Percentiles rank a stretch among this genome's conserved stretches.
These are phyloP conservation scores for Lupinus albus DNA, from an alignment of 306 rosid genomes.

Conservation along the genomic window DNA sequence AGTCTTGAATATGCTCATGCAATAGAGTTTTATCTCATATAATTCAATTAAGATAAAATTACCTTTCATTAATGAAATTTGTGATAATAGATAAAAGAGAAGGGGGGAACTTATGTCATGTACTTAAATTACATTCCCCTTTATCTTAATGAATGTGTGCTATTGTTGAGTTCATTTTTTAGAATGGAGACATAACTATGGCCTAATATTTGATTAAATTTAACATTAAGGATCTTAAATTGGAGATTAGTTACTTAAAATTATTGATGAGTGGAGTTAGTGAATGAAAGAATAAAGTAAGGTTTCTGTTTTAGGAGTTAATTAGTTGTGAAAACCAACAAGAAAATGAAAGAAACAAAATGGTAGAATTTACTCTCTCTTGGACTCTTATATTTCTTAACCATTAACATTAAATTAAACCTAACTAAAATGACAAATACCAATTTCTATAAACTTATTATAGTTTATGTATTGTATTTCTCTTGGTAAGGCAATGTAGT, in stretches of 20 bases:
- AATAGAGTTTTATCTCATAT: too few relatives aligned
- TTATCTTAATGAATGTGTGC: too few relatives aligned
- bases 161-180: not conserved
- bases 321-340: too few relatives aligned
- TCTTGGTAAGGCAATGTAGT: constrained; percentile 38
- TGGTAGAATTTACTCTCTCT: not conserved
- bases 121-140: too few relatives aligned
- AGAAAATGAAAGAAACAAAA: too few relatives aligned
- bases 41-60: too few relatives aligned
- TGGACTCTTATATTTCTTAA: constrained; percentile 30
- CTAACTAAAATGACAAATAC: too few relatives aligned
- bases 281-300: constrained; percentile 28
- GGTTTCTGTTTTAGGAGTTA: not conserved
- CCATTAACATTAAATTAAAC: constrained; percentile 36
- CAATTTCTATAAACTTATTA: not conserved
- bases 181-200: constrained; percentile 27
- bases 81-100: too few relatives aligned
- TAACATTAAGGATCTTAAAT: constrained; percentile 30
- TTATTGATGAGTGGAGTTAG: not conserved
- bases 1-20: too few relatives aligned
- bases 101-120: not conserved
- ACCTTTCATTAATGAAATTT: too few relatives aligned
- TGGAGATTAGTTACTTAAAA: constrained; percentile 22
- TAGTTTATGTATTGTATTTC: not conserved
- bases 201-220: constrained; percentile 36